These are phyloP conservation scores for Trypanosoma conorhini DNA, from an alignment of 208 protist species.

Conservation along the genomic window DNA sequence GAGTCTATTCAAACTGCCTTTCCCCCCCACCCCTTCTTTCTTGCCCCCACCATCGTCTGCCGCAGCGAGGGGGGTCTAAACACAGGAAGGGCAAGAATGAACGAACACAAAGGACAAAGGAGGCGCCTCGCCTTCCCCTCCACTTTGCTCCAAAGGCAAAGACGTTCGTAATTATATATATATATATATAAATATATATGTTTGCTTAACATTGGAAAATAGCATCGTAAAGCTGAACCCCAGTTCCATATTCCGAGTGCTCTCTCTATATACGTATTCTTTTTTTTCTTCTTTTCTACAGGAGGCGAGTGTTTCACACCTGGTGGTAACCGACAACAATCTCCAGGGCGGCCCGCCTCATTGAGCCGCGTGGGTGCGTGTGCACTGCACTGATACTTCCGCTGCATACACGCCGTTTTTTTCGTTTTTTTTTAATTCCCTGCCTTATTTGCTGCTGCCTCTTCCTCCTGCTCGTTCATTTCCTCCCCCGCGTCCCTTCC, in stretches of 20 bases:
- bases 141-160: not conserved
- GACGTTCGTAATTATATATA: not conserved
- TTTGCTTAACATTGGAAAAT: too few relatives aligned
- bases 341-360: not conserved
- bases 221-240: not conserved
- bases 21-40: too few relatives aligned
- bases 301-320: not conserved
- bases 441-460: too few relatives aligned
- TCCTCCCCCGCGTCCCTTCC: too few relatives aligned
- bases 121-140: not conserved
- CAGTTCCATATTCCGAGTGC: not conserved
- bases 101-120: not conserved
- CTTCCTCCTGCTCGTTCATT: too few relatives aligned
- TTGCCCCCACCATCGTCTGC: too few relatives aligned
- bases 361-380: too few relatives aligned
- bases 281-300: not conserved
- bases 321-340: not conserved
- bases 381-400: too few relatives aligned
- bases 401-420: too few relatives aligned
- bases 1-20: too few relatives aligned
- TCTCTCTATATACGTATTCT: not conserved
- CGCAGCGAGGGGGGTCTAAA: not conserved
- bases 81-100: not conserved
- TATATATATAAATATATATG: not conserved
- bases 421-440: too few relatives aligned